Percentiles rank a stretch among this genome's conserved stretches.
These are phyloP conservation scores for Tuber calosporum DNA, from an alignment of 495 filamentous ascomycete genomes.

Conservation along the genomic window DNA sequence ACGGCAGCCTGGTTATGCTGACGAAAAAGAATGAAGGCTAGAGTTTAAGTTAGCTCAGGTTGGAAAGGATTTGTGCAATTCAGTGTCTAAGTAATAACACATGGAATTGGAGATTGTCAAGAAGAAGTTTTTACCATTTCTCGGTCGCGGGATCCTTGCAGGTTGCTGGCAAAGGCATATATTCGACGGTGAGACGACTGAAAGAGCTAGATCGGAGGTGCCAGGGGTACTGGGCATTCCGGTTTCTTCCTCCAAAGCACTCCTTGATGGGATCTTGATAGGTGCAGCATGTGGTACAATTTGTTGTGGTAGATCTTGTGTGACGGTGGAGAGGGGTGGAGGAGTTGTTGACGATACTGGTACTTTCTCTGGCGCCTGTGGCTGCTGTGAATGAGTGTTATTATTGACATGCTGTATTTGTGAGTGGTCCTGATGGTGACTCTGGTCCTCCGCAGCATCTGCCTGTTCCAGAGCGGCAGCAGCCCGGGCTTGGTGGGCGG, in stretches of 20 bases:
- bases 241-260: constrained; percentile 13
- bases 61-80: constrained; percentile 9
- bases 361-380: constrained; percentile 24
- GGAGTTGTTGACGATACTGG: constrained; percentile 19
- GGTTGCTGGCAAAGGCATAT: constrained; percentile 91
- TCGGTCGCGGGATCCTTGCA: constrained; percentile 85
- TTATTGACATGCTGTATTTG: constrained; percentile 23
- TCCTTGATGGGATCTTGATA: constrained; percentile 21
- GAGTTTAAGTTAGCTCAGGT: constrained; percentile 31
- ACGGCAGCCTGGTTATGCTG: constrained; percentile 84
- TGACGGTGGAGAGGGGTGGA: constrained; percentile 12
- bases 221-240: constrained; percentile 24
- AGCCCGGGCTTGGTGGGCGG: constrained; percentile 36
- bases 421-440: constrained; percentile 26
- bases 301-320: constrained; percentile 14
- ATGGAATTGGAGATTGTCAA: constrained; percentile 19
- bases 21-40: constrained; percentile 96
- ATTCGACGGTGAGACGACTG: constrained; percentile 41
- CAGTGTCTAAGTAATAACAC: constrained; percentile 12
- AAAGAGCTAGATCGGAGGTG: constrained; percentile 36
- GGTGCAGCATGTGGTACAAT: constrained; percentile 12
- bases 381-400: constrained; percentile 21
- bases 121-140: constrained; percentile 70
- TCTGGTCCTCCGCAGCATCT: constrained; percentile 29
- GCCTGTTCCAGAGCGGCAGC: constrained; percentile 38